A percentile compares a stretch with the other conserved stretches of the same genome.
These are phyloP conservation scores for Fusarium pseudograminearum DNA, from an alignment of 2,329 filamentous ascomycete species.

Conservation along the genomic window DNA sequence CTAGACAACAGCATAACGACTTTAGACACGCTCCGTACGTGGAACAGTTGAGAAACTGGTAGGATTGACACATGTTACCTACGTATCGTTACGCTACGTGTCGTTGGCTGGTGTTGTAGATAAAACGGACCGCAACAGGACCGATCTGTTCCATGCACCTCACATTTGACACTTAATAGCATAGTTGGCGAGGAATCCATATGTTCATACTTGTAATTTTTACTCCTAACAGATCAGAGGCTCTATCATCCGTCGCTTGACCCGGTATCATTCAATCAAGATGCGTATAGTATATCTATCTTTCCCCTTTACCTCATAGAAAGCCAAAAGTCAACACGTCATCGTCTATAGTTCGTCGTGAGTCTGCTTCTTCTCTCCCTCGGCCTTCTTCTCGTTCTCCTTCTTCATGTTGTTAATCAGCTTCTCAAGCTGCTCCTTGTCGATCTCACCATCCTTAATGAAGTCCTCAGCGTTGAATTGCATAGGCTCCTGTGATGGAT, in stretches of 20 bases:
- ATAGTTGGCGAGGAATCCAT: constrained; percentile 4
- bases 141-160: background rate
- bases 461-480: constrained; percentile 63
- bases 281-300: constrained; percentile 23
- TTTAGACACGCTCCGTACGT: background rate
- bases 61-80: background rate
- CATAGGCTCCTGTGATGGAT: constrained; percentile 55
- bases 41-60: background rate
- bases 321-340: constrained; percentile 29
- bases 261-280: constrained; percentile 39
- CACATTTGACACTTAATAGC: background rate
- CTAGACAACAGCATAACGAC: constrained; percentile 3
- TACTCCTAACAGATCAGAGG: constrained; percentile 33
- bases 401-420: constrained; percentile 45
- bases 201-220: constrained; percentile 32
- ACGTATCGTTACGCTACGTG: constrained; percentile 4
- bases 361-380: constrained; percentile 43
- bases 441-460: constrained; percentile 51
- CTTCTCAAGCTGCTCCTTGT: constrained; percentile 48
- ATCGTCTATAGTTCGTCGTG: constrained; percentile 54
- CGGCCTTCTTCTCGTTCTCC: constrained; percentile 38
- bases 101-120: background rate
- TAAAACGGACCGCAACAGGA: background rate
- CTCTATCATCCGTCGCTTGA: constrained; percentile 38
- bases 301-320: constrained; percentile 27